phyloP scores from a whole-genome alignment of 106 monocot genomes.

The Acorus gramineus region DNA sequence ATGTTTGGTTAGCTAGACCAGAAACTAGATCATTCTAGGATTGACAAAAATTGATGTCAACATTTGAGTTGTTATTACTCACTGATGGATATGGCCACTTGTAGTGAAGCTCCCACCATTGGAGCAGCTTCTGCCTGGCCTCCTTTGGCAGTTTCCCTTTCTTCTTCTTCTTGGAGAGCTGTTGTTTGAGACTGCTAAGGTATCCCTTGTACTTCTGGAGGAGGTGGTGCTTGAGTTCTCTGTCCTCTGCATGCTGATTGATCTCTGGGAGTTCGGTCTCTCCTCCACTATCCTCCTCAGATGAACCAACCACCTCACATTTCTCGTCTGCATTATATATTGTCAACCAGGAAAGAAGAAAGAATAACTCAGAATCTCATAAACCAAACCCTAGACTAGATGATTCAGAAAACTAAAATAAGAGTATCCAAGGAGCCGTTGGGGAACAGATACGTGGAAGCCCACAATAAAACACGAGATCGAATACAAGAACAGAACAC shows the following conservation, averaged over 20 bases:
- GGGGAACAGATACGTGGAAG: too few relatives aligned
- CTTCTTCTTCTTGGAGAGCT: constrained; percentile 68
- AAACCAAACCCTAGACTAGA: too few relatives aligned
- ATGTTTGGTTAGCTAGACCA: too few relatives aligned
- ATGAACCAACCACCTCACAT: constrained; percentile 26
- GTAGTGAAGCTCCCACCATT: constrained; percentile 79
- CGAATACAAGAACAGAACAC: too few relatives aligned
- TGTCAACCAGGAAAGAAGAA: too few relatives aligned
- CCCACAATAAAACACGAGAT: too few relatives aligned
- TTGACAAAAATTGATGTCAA: too few relatives aligned
- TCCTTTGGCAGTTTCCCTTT: constrained; percentile 87
- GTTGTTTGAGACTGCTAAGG: constrained; percentile 61
- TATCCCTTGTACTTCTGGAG: constrained; percentile 73
- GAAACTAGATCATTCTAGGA: too few relatives aligned
- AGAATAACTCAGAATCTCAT: too few relatives aligned
- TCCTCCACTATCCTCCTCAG: constrained; percentile 30
- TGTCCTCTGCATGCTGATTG: constrained; percentile 44
- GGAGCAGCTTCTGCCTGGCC: constrained; percentile 68
- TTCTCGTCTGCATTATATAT: constrained; percentile 15
- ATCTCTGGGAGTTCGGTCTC: constrained; percentile 32
- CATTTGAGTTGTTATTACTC: neutral
- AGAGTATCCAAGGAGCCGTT: too few relatives aligned
- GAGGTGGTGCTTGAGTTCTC: constrained; percentile 62
- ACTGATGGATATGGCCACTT: constrained; percentile 90
- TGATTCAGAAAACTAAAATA: too few relatives aligned